Evolutionary conservation across 1,139 yeast genomes (phyloP).

Genomic region (Hanseniaspora uvarum): DNA sequence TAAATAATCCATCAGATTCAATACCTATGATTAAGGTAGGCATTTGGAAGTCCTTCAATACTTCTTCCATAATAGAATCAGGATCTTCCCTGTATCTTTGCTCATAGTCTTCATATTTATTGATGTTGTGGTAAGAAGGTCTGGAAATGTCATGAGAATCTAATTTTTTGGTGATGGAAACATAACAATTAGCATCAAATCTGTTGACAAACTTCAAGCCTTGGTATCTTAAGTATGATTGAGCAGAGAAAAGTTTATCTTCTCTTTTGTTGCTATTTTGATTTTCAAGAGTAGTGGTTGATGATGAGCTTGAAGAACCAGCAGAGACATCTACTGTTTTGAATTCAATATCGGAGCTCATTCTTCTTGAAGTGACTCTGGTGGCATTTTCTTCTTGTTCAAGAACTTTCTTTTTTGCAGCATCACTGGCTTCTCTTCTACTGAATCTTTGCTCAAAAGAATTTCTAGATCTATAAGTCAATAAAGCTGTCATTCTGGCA

Average conservation of each 20-base stretch:
- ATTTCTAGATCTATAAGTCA: conserved; percentile 85
- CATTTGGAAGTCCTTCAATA: conserved; percentile 48
- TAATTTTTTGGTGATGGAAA: conserved; percentile 79
- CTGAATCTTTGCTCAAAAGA: conserved; percentile 88
- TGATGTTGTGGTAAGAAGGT: conserved; percentile 9
- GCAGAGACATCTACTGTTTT: conserved; percentile 23
- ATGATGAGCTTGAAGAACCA: conserved; percentile 21
- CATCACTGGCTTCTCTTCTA: conserved; percentile 43
- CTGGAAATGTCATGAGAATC: conserved; percentile 93
- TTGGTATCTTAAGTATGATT: conserved; percentile 84
- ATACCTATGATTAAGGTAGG: conserved; percentile 84
- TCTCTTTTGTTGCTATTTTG: not conserved
- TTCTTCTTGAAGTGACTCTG: conserved; percentile 57
- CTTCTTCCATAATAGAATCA: conserved; percentile 34
- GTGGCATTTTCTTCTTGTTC: conserved; percentile 29
- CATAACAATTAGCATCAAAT: conserved; percentile 94
- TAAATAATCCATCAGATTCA: conserved; percentile 83
- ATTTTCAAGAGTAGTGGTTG: not conserved
- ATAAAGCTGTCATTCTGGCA: conserved; percentile 91
- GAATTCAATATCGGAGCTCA: conserved; percentile 34
- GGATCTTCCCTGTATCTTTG: not conserved
- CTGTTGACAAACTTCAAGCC: conserved; percentile 80
- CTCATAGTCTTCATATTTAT: not conserved
- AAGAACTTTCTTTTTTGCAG: conserved; percentile 32
- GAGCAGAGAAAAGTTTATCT: conserved; percentile 65